Percentiles rank a stretch among this genome's conserved stretches.
These are phyloP conservation scores for Pseudomassariella vexata DNA, from an alignment of 2,329 filamentous ascomycete species.

Conservation along the genomic window DNA sequence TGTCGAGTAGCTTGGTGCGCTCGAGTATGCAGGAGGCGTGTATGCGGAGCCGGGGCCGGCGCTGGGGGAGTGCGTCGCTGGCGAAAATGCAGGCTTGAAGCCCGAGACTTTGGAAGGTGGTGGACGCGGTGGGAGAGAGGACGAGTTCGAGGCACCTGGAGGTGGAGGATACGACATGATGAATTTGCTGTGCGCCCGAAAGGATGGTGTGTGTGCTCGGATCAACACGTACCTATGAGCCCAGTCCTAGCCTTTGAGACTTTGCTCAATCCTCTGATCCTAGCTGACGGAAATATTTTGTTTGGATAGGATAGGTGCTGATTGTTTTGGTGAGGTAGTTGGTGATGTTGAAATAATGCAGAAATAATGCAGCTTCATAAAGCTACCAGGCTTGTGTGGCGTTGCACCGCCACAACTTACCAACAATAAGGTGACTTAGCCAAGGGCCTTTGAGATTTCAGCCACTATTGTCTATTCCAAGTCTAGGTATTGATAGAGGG, in stretches of 20 bases:
- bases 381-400: too few relatives aligned
- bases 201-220: slow-evolving; percentile 20
- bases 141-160: slow-evolving; percentile 61
- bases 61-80: slow-evolving; percentile 25
- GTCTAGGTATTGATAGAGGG: too few relatives aligned
- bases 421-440: too few relatives aligned
- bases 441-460: too few relatives aligned
- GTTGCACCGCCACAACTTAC: too few relatives aligned
- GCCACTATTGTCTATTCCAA: too few relatives aligned
- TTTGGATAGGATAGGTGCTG: background rate
- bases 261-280: slow-evolving; percentile 5
- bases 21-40: slow-evolving; percentile 28
- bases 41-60: slow-evolving; percentile 22
- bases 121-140: slow-evolving; percentile 72
- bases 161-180: slow-evolving; percentile 83
- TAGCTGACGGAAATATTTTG: too few relatives aligned
- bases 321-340: too few relatives aligned
- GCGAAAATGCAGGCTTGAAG: slow-evolving; percentile 48
- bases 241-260: slow-evolving; percentile 8
- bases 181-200: slow-evolving; percentile 42
- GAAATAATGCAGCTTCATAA: too few relatives aligned
- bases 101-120: slow-evolving; percentile 49
- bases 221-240: slow-evolving; percentile 48
- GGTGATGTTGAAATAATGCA: too few relatives aligned
- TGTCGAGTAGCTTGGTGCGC: slow-evolving; percentile 25